Evolutionary conservation across 805 yeast species (phyloP).

Genomic region (Candida argentea): DNA sequence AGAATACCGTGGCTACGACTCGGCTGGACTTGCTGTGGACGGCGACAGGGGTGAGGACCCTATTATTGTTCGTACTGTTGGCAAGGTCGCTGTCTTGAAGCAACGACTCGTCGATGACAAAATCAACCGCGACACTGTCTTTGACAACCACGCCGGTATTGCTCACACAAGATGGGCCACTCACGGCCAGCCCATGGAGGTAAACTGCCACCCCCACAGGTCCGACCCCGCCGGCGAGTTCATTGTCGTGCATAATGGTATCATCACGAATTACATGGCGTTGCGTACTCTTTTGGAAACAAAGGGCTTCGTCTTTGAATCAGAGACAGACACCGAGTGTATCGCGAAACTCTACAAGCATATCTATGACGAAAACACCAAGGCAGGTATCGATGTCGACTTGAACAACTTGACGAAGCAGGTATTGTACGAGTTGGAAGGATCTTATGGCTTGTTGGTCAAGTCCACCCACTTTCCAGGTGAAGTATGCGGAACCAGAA

Average conservation of each 20-base stretch:
- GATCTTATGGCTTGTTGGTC: constrained; percentile 93
- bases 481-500: constrained; percentile 93
- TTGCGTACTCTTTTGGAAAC: constrained; percentile 69
- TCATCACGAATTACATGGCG: constrained; percentile 91
- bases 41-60: constrained; percentile 72
- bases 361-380: constrained; percentile 65
- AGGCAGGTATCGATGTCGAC: constrained; percentile 72
- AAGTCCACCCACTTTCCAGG: constrained; percentile 89
- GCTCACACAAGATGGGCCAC: constrained; percentile 99
- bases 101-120: constrained; percentile 44
- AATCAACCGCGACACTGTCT: constrained; percentile 52
- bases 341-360: constrained; percentile 93
- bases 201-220: constrained; percentile 93
- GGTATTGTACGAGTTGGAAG: constrained; percentile 87
- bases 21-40: constrained; percentile 93
- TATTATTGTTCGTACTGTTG: constrained; percentile 71
- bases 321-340: constrained; percentile 96
- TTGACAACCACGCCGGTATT: constrained; percentile 85
- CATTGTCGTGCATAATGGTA: constrained; percentile 94
- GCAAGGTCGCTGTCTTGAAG: constrained; percentile 80
- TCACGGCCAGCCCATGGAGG: constrained; percentile 83
- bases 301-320: constrained; percentile 76
- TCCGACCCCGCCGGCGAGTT: constrained; percentile 80
- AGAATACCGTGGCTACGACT: constrained; percentile 97
- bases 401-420: constrained; percentile 89